Percentiles rank a stretch among this genome's conserved stretches.
phyloP scores from a whole-genome alignment of 352 stramenopile species.

The Ochromonadaceae sp. region DNA sequence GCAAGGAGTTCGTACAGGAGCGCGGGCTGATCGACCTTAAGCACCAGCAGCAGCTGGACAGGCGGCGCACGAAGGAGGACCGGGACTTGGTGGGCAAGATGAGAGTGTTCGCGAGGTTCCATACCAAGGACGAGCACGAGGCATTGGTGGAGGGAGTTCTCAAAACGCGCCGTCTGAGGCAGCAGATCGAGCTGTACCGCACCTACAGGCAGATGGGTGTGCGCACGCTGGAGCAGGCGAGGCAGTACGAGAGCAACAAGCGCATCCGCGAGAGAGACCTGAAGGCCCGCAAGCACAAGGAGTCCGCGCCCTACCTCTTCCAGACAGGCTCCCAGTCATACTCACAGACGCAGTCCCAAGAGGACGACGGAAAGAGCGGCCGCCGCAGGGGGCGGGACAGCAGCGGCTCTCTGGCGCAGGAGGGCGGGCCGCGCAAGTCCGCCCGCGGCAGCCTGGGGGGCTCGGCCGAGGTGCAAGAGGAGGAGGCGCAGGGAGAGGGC shows the following conservation, averaged over 20 bases:
- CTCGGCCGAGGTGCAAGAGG: constrained; percentile 13
- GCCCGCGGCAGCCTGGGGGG: too few relatives aligned
- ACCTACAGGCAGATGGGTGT: constrained; percentile 68
- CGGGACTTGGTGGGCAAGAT: constrained; percentile 60
- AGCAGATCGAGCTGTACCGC: constrained; percentile 66
- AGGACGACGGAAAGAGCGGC: neutral
- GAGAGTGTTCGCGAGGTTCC: constrained; percentile 57
- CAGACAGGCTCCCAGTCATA: too few relatives aligned
- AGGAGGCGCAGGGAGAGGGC: constrained; percentile 26
- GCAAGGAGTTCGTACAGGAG: constrained; percentile 75
- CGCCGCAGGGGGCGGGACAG: too few relatives aligned
- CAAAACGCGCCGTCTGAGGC: constrained; percentile 51
- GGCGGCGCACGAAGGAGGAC: constrained; percentile 62
- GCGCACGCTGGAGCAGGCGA: constrained; percentile 58
- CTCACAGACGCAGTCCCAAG: too few relatives aligned
- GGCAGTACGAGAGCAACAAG: constrained; percentile 66
- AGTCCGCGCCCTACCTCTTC: constrained; percentile 27
- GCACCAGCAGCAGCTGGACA: constrained; percentile 49
- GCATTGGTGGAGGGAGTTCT: constrained; percentile 61
- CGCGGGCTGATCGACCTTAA: constrained; percentile 71
- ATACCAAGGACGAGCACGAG: constrained; percentile 63
- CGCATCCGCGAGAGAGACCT: constrained; percentile 64
- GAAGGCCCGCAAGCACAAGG: constrained; percentile 53
- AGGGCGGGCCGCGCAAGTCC: too few relatives aligned
- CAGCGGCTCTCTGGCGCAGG: too few relatives aligned